Percentiles rank a stretch among this genome's conserved stretches.
These are phyloP conservation scores for Ceratobasidium sp. DNA, from an alignment of 1,284 basidiomycete genomes.

Conservation along the genomic window DNA sequence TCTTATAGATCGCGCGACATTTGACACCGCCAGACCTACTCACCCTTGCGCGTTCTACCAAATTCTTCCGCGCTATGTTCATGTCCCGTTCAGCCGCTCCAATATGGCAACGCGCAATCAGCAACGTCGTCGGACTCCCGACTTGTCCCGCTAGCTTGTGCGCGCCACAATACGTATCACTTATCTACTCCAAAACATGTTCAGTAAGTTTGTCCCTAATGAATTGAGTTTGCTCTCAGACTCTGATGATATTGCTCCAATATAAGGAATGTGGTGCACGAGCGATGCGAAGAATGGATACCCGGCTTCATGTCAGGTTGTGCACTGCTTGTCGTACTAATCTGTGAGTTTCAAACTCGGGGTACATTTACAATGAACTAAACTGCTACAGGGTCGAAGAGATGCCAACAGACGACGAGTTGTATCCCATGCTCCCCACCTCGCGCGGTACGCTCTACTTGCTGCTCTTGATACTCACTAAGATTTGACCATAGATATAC, in stretches of 20 bases:
- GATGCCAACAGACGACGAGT: neutral
- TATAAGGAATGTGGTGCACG: conserved; percentile 2
- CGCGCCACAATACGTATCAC: conserved; percentile 7
- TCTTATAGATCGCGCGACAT: neutral
- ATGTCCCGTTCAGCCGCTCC: neutral
- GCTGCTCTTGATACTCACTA: neutral
- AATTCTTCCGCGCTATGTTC: neutral
- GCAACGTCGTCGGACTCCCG: conserved; percentile 3
- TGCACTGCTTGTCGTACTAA: neutral
- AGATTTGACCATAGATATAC: neutral
- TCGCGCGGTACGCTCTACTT: neutral
- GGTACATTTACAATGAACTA: too few species aligned
- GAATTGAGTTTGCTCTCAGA: too few species aligned
- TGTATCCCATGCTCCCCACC: neutral
- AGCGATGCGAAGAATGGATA: neutral
- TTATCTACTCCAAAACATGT: conserved; percentile 15
- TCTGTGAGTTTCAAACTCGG: neutral
- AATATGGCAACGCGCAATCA: neutral
- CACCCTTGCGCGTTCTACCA: neutral
- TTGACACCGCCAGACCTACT: neutral
- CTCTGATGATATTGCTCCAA: too few species aligned
- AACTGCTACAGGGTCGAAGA: neutral
- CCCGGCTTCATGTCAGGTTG: neutral
- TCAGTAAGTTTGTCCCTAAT: neutral
- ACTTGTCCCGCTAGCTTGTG: neutral